These are phyloP conservation scores for Zymoseptoria tritici DNA, from an alignment of 2,329 filamentous ascomycete genomes.

Conservation along the genomic window DNA sequence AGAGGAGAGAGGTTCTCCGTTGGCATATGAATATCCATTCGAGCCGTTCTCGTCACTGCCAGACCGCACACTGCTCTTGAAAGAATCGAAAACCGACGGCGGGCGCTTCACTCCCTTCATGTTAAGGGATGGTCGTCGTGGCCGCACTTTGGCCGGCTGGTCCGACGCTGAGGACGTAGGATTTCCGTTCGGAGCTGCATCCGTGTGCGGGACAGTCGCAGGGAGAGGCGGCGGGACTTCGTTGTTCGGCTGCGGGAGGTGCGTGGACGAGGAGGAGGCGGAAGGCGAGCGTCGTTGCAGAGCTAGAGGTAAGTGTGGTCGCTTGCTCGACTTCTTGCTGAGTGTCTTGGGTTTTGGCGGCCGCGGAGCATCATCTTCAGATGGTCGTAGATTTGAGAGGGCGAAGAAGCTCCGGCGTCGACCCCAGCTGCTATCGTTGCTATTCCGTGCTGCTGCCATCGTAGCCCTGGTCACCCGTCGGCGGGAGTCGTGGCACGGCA, in stretches of 20 bases:
- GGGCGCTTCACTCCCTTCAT: constrained; percentile 30
- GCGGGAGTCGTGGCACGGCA: background rate
- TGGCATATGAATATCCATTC: constrained; percentile 4
- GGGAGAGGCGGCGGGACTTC: constrained; percentile 4
- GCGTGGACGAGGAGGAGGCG: constrained; percentile 30
- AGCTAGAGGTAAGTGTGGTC: constrained; percentile 19
- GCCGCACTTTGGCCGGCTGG: constrained; percentile 13
- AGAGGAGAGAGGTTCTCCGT: constrained; percentile 41
- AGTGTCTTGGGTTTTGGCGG: constrained; percentile 8
- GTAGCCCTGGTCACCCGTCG: background rate
- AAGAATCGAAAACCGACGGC: constrained; percentile 52
- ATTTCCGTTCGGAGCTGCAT: constrained; percentile 16
- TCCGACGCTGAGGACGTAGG: constrained; percentile 8
- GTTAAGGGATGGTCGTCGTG: constrained; percentile 25
- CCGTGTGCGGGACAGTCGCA: constrained; percentile 19
- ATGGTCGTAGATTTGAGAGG: constrained; percentile 23
- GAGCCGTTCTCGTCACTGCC: constrained; percentile 39
- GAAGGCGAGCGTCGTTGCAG: constrained; percentile 1
- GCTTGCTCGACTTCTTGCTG: constrained; percentile 23
- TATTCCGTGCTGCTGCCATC: constrained; percentile 14
- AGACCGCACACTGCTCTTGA: constrained; percentile 45
- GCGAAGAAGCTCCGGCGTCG: constrained; percentile 28
- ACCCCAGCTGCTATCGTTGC: constrained; percentile 24
- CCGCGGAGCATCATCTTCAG: constrained; percentile 8
- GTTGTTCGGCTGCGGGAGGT: constrained; percentile 24